phyloP scores from a whole-genome alignment of 371 early-diverging fungal genomes.

The Phascolomyces articulosus region DNA sequence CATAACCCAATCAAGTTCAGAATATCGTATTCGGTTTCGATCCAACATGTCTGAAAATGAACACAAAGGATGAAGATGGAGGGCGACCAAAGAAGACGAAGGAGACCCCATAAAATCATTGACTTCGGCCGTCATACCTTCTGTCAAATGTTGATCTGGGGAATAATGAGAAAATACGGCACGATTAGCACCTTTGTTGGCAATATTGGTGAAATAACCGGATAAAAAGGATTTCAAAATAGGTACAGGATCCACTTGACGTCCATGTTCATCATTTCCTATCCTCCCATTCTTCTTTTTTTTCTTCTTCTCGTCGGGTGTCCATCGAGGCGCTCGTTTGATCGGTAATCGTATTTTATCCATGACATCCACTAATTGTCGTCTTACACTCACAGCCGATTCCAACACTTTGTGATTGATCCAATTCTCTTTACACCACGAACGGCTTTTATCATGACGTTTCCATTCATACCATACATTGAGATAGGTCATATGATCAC shows the following conservation, averaged over 20 bases:
- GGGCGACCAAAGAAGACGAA: slow-evolving; percentile 58
- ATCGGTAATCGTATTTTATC: slow-evolving; percentile 77
- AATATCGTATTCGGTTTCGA: slow-evolving; percentile 36
- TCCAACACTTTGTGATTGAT: slow-evolving; percentile 85
- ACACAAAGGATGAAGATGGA: slow-evolving; percentile 70
- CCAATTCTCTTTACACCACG: slow-evolving; percentile 93
- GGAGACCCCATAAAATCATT: slow-evolving; percentile 20
- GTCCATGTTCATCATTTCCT: slow-evolving; percentile 23
- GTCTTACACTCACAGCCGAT: slow-evolving; percentile 85
- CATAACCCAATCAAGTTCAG: slow-evolving; percentile 78
- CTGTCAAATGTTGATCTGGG: slow-evolving; percentile 40
- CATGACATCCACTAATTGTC: slow-evolving; percentile 88
- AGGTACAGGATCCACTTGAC: slow-evolving; percentile 50
- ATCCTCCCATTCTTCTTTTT: slow-evolving; percentile 18
- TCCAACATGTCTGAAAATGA: slow-evolving; percentile 56
- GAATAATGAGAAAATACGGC: slow-evolving; percentile 78
- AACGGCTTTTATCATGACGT: slow-evolving; percentile 57
- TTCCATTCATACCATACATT: slow-evolving; percentile 90
- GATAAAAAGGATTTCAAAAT: slow-evolving; percentile 71
- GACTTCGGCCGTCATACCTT: slow-evolving; percentile 19
- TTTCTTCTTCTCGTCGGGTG: slow-evolving; percentile 16
- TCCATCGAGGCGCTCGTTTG: slow-evolving; percentile 21
- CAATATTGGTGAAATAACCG: slow-evolving; percentile 78
- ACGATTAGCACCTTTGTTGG: slow-evolving; percentile 72
- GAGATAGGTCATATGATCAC: slow-evolving; percentile 92